phyloP scores from a whole-genome alignment of 2,329 filamentous ascomycete genomes.

The Lachnellula arida region DNA sequence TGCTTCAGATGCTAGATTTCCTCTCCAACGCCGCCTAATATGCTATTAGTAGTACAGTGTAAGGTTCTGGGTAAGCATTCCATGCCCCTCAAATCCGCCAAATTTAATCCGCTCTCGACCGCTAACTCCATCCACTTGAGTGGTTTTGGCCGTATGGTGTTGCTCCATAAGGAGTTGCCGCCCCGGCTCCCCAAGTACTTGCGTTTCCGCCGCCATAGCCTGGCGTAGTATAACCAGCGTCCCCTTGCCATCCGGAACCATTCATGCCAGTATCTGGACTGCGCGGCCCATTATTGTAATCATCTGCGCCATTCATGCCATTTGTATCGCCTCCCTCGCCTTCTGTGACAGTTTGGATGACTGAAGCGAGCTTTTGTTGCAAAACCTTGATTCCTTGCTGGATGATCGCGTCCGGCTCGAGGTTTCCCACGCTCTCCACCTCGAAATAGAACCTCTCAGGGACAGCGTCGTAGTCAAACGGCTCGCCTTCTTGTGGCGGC shows the following conservation, averaged over 20 bases:
- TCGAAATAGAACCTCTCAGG: slow-evolving; percentile 89
- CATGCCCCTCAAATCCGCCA: background rate
- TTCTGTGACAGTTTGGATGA: slow-evolving; percentile 63
- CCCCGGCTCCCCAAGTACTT: slow-evolving; percentile 62
- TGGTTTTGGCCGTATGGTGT: slow-evolving; percentile 53
- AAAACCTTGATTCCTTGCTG: slow-evolving; percentile 83
- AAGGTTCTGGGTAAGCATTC: background rate
- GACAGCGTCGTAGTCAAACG: slow-evolving; percentile 85
- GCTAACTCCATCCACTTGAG: slow-evolving; percentile 25
- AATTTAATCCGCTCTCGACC: background rate
- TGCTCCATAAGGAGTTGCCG: slow-evolving; percentile 53
- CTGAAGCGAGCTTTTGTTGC: slow-evolving; percentile 81
- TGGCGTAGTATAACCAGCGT: slow-evolving; percentile 61
- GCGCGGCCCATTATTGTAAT: slow-evolving; percentile 53
- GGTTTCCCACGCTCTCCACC: slow-evolving; percentile 80
- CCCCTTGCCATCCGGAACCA: slow-evolving; percentile 53
- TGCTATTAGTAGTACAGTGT: slow-evolving; percentile 19
- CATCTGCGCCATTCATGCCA: slow-evolving; percentile 38
- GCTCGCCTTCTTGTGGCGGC: slow-evolving; percentile 72
- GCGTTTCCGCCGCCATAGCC: slow-evolving; percentile 50
- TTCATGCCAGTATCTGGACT: slow-evolving; percentile 57
- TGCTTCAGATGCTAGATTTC: slow-evolving; percentile 2
- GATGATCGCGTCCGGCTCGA: slow-evolving; percentile 86
- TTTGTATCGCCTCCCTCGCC: slow-evolving; percentile 47
- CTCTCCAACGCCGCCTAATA: slow-evolving; percentile 18